Evolutionary conservation across 768 basidiomycete genomes (phyloP), one percentile per base, ranked within the genome.

Genomic region (Podaxis sp.): DNA sequence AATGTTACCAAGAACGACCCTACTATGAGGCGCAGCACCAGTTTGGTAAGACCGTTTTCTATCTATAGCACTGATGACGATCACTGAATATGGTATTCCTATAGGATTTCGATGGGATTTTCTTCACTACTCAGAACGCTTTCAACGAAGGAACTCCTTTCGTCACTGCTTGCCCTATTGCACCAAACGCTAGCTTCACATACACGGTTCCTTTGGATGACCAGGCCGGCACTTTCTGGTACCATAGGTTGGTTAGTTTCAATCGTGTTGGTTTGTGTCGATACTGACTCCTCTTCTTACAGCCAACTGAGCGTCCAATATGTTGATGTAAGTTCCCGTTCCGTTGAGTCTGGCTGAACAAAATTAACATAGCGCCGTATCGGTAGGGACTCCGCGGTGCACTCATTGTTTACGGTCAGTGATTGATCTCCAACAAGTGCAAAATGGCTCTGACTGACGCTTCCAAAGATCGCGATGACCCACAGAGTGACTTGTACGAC

Each of bases 371-470:
- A 3, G 33, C 33, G 33, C 9, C 33, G 33, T 9, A 11, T 40
- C 1, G 5, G 22, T 24, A 56, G 54, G 81, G 81, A 0, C 70
- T 82, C 54, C 70, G 81, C 54, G 81, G 81, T 2, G 71, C 77
- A 6, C n/a, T 81, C 30, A 70, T 82, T 19, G 66, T 81, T 13
- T 73, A 73, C 39, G 72, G 60, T 58, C 6, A n/a, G 44, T 46
- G 8, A 46, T 8, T 19, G 33, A 33, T 19, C 19, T 7, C 19
- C n/a, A n/a, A 5, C 44, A 7, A 19, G 19, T 15, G 19, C 7
- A 7, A 19, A 46, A 46, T 19, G 7, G 17, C 19, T 17, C 17
- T 19, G 44, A 19, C 44, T 46, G n/a, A 46, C 7, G 44, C 15
- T 46, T 46, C 44, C 19, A 17, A 46, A 46, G 44, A 72, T 57